Evolutionary conservation across 768 basidiomycete species (phyloP).

Genomic region (Lactifluus volemus): DNA sequence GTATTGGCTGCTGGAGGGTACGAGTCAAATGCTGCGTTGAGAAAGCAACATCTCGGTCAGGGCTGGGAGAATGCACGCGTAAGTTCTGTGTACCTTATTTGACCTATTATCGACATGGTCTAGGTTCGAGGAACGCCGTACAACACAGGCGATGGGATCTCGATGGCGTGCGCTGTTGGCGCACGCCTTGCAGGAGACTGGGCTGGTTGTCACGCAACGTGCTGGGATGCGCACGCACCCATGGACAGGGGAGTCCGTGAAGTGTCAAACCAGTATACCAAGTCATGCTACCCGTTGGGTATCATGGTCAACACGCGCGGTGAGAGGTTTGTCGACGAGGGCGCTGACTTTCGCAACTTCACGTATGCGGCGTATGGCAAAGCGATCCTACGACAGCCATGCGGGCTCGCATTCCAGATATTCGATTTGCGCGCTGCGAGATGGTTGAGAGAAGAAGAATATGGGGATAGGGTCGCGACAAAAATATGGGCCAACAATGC

Average conservation of each 20-base stretch:
- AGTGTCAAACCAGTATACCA: constrained; percentile 62
- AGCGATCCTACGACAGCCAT: constrained; percentile 49
- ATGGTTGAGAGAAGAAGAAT: constrained; percentile 54
- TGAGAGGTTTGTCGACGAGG: constrained; percentile 60
- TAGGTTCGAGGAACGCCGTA: constrained; percentile 66
- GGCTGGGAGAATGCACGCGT: constrained; percentile 54
- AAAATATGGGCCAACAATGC: constrained; percentile 41
- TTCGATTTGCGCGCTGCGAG: constrained; percentile 43
- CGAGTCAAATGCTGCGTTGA: constrained; percentile 46
- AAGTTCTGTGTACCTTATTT: constrained; percentile 4
- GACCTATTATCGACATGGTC: background rate
- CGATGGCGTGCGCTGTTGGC: constrained; percentile 41
- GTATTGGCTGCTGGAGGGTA: constrained; percentile 61
- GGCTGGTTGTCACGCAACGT: constrained; percentile 61
- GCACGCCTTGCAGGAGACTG: constrained; percentile 58
- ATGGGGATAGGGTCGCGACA: constrained; percentile 51
- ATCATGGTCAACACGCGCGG: constrained; percentile 58
- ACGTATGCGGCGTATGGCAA: constrained; percentile 64
- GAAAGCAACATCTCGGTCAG: constrained; percentile 46
- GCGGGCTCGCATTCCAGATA: constrained; percentile 54
- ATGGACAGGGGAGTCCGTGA: constrained; percentile 42
- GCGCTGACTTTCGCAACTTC: constrained; percentile 62
- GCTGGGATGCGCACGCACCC: constrained; percentile 59
- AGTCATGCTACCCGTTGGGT: constrained; percentile 65
- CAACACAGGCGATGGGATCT: constrained; percentile 59